Evolutionary conservation across 805 yeast species (phyloP), one percentile per base, ranked within the genome.

Genomic region (Candida michaelii): DNA sequence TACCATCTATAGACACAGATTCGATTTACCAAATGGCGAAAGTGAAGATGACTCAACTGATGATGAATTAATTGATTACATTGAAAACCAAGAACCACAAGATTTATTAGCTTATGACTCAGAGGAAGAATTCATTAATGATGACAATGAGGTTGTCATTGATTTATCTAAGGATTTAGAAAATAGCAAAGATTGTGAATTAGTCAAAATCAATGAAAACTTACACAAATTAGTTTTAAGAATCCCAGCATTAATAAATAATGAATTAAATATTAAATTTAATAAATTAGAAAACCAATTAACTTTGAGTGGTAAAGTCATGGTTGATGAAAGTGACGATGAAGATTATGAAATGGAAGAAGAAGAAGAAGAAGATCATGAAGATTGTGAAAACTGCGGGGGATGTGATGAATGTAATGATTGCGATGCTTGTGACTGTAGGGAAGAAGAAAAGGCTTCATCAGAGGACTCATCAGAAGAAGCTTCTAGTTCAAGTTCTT

Each of bases 101-200:
- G 58, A 55, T 25, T 60, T 63, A 44, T 47, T 55, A 21, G 67
- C 67, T 33, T 37, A 36, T 23, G 63, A 59, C 42, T 56, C 60
- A 17, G 68, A 63, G 24, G 63, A 59, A 36, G 48, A 46, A 11
- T 6, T 24, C 17, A 10, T 12, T 12, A 14, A 23, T 14, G 37
- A 23, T 14, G 31, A 36, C 16, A 66, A 62, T 32, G 64, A 62
- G 38, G 62, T 57, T 13, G 54, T 69, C 30, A 63, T 69, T 48
- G 75, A 70, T 50, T 64, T 69, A 53, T 54, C 69, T 34, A 60
- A 61, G 33, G 76, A 70, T 53, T 64, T 70, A 50, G 64, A 62
- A 46, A 59, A 66, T 54, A 63, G 71, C 30, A 69, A 69, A 47
- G 76, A 70, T 54, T 69, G 71, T 50, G 74, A 70, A 54, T 60